phyloP scores from a whole-genome alignment of 2,329 filamentous ascomycete species.

The Hansfordia pulvinata region DNA sequence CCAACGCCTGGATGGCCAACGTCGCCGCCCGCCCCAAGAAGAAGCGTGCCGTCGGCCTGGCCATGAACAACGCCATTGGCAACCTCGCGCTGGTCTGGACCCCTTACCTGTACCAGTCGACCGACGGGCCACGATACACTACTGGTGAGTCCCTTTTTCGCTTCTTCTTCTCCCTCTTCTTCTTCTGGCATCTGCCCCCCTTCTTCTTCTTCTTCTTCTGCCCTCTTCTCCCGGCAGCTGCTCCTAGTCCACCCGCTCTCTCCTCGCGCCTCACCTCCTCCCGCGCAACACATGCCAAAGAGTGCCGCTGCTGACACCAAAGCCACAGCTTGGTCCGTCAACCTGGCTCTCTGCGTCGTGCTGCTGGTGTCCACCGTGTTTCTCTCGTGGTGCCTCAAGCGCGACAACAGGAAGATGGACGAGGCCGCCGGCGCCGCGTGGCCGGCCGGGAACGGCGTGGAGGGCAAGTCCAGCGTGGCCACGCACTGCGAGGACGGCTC shows the following conservation, averaged over 20 bases:
- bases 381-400: constrained; percentile 4
- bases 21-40: constrained; percentile 11
- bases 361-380: constrained; percentile 18
- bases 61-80: constrained; percentile 13
- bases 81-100: constrained; percentile 14
- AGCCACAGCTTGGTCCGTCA: constrained; percentile 8
- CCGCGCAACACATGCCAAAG: too few relatives aligned
- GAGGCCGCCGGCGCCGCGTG: constrained; percentile 2
- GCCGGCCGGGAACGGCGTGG: constrained; percentile 3
- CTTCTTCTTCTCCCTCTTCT: constrained; percentile 13
- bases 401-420: constrained; percentile 6
- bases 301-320: too few relatives aligned
- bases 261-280: too few relatives aligned
- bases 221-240: too few relatives aligned
- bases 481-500: too few relatives aligned
- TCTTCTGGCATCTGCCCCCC: too few relatives aligned
- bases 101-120: constrained; percentile 11
- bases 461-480: constrained; percentile 8
- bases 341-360: constrained; percentile 19
- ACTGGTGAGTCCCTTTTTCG: constrained; percentile 7
- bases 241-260: too few relatives aligned
- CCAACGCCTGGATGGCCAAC: constrained; percentile 15
- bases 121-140: constrained; percentile 9
- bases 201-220: too few relatives aligned
- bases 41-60: constrained; percentile 11